Evolutionary conservation across 2,329 filamentous ascomycete genomes (phyloP).

Genomic region (Colletotrichum caudatum): DNA sequence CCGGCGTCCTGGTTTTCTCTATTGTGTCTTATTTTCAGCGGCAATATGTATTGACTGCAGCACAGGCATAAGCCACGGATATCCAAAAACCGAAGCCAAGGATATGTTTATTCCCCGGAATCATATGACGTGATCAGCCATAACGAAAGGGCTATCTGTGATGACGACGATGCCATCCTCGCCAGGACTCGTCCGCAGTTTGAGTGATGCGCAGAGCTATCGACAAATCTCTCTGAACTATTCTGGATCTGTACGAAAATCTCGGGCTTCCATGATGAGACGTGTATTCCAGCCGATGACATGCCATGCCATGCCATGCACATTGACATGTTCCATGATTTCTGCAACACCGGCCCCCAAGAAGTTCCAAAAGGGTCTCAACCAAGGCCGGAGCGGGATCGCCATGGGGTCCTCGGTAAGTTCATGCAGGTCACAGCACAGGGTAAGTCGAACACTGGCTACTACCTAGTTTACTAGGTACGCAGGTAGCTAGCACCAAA

Average conservation of each 20-base stretch:
- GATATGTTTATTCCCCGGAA: neutral
- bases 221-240: constrained; percentile 1
- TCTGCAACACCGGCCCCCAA: neutral
- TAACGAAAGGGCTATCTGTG: neutral
- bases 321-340: neutral
- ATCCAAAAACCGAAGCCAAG: neutral
- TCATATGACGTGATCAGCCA: no score
- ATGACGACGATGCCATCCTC: neutral
- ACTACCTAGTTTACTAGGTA: no score
- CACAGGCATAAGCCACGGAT: neutral
- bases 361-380: neutral
- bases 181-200: neutral
- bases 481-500: neutral
- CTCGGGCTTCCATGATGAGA: neutral
- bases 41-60: neutral
- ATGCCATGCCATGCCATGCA: neutral
- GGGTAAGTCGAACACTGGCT: constrained; percentile 12
- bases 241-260: constrained; percentile 26
- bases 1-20: neutral
- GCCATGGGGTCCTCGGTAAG: constrained; percentile 24
- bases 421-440: constrained; percentile 32
- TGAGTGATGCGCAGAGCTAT: neutral
- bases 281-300: neutral
- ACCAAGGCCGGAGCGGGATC: constrained; percentile 22
- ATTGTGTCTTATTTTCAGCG: neutral